Conservation (phyloP, 805 yeast genomes). For the Tetrapisispora iriomotensis region DNA sequence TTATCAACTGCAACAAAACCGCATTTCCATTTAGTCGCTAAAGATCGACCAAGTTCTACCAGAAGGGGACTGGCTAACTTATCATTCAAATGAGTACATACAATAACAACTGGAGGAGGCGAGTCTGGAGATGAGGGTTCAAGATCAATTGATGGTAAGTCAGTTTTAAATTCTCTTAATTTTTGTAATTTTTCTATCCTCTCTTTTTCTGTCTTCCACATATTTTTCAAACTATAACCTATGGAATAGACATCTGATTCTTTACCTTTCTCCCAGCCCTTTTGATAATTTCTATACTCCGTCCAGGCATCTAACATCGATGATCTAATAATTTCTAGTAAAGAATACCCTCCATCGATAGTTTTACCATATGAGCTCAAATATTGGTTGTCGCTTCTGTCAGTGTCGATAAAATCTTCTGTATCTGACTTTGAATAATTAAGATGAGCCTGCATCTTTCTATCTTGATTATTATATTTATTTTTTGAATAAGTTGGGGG, state of each 20-base stretch:
- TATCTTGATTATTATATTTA: not conserved
- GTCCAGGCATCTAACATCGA: slow-evolving; percentile 67
- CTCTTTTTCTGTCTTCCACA: slow-evolving; percentile 40
- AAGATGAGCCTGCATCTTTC: not conserved
- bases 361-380: slow-evolving; percentile 5
- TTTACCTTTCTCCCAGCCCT: slow-evolving; percentile 50
- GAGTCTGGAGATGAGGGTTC: slow-evolving; percentile 32
- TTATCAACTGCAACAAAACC: slow-evolving; percentile 58
- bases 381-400: slow-evolving; percentile 5
- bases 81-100: slow-evolving; percentile 54
- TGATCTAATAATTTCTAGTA: slow-evolving; percentile 38
- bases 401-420: not conserved
- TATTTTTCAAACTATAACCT: slow-evolving; percentile 44
- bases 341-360: slow-evolving; percentile 22
- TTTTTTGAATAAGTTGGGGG: slow-evolving; percentile 37
- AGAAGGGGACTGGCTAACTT: slow-evolving; percentile 51
- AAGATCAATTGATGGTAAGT: slow-evolving; percentile 25
- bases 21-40: slow-evolving; percentile 54
- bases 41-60: slow-evolving; percentile 44
- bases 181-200: slow-evolving; percentile 26
- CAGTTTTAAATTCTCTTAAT: slow-evolving; percentile 24
- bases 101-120: slow-evolving; percentile 58
- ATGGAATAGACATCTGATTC: slow-evolving; percentile 61
- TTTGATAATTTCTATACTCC: slow-evolving; percentile 48
- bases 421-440: not conserved